Evolutionary conservation across 805 yeast species (phyloP).

Genomic region (Suhomyces vadensis): DNA sequence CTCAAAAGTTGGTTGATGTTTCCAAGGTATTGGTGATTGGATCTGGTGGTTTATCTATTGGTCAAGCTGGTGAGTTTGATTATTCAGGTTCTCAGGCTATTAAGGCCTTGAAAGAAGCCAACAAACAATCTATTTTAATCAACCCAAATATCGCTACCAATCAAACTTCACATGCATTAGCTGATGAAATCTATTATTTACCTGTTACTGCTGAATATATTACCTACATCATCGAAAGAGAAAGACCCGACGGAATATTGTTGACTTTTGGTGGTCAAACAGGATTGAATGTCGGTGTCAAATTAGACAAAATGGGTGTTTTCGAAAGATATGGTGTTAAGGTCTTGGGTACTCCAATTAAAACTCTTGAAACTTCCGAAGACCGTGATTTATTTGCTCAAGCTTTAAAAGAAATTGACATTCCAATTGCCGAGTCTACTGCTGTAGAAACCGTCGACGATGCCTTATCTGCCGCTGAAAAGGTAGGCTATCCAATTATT

Average conservation of each 20-base stretch:
- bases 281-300: constrained; percentile 92
- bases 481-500: constrained; percentile 92
- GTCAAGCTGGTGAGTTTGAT: constrained; percentile 98
- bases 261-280: constrained; percentile 99
- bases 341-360: constrained; percentile 96
- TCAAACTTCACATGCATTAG: constrained; percentile 92
- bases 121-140: constrained; percentile 80
- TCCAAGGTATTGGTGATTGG: constrained; percentile 89
- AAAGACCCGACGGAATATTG: constrained; percentile 93
- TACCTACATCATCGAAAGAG: constrained; percentile 91
- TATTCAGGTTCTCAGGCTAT: constrained; percentile 97
- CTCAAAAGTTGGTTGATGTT: constrained; percentile 75
- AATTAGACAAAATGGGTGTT: constrained; percentile 91
- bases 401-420: constrained; percentile 91
- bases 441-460: constrained; percentile 94
- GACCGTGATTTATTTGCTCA: constrained; percentile 95
- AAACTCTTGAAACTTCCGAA: constrained; percentile 93
- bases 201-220: constrained; percentile 98
- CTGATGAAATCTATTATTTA: constrained; percentile 91
- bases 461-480: constrained; percentile 85
- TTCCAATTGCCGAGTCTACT: constrained; percentile 95
- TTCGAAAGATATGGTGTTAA: constrained; percentile 87
- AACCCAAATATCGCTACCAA: constrained; percentile 97
- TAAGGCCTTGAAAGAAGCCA: constrained; percentile 89
- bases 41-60: constrained; percentile 95